phyloP scores from a whole-genome alignment of 108 stramenopile species.

The Asterionellopsis glacialis region DNA sequence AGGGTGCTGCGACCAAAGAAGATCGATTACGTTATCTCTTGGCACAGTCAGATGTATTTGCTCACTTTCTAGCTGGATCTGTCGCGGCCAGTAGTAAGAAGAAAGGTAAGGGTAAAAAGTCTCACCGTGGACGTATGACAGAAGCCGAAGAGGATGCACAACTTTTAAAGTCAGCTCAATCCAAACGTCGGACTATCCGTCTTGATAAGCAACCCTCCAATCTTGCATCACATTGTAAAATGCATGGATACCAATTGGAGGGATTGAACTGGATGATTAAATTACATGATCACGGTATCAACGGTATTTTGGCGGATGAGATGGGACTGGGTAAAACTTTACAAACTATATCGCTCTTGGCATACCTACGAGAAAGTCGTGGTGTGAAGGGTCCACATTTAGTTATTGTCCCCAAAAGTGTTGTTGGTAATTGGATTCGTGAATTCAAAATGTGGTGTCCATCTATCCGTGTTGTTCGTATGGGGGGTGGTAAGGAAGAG shows the following conservation, averaged over 20 bases:
- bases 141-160: constrained; percentile 97
- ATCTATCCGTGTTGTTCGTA: constrained; percentile 71
- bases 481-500: constrained; percentile 94
- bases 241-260: constrained; percentile 98
- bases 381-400: constrained; percentile 93
- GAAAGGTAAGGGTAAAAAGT: constrained; percentile 31
- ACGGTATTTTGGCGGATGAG: constrained; percentile 99
- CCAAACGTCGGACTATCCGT: constrained; percentile 77
- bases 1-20: constrained; percentile 18
- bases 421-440: constrained; percentile 96
- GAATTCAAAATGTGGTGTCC: constrained; percentile 97
- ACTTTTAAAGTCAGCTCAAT: constrained; percentile 85
- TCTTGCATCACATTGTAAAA: constrained; percentile 74
- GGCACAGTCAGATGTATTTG: constrained; percentile 97
- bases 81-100: constrained; percentile 33
- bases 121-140: constrained; percentile 79
- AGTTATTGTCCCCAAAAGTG: constrained; percentile 95
- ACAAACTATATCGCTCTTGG: constrained; percentile 92
- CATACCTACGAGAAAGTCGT: constrained; percentile 85
- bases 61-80: constrained; percentile 91
- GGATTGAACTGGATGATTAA: constrained; percentile 99
- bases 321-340: constrained; percentile 90
- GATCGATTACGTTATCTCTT: constrained; percentile 86
- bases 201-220: constrained; percentile 86
- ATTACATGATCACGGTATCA: constrained; percentile 97